Base-by-base conservation (phyloP, 2,329 filamentous ascomycete genomes). In the Colletotrichum camelliae region DNA sequence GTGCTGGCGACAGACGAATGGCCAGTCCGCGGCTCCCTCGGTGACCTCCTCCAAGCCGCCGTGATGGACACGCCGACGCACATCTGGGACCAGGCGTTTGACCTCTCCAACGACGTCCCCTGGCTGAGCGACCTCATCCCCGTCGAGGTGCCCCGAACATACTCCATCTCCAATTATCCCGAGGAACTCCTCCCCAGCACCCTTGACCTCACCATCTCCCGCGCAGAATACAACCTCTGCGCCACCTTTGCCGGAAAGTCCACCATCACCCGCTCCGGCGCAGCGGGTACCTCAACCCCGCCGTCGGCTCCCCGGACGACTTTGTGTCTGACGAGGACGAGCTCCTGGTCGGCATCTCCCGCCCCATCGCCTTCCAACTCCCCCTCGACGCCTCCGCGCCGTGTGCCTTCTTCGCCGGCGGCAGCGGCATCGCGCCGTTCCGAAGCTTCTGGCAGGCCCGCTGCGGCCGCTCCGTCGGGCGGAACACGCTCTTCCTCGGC, bases 381-480 rank as follows among this genome's bases (percentile, higher is more conserved):
- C 89, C 89, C 0, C 82, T 89, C 6, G 87, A 90, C 52, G 82
- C 85, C 12, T 87, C 88, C 55, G 87, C 87, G 0, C 89, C 89
- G 0, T 89, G 89, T 31, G 88, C 88, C 0, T 88, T 88, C 78
- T 90, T 91, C 77, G 89, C 89, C 0, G 89, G 89, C 10, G 89
- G 89, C 0, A 89, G 87, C 57, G 88, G 89, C 2, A 89, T 90
- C 33, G 89, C 89, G 0, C 88, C 88, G 0, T 90, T 90, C 81
- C 84, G 89, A 4, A 88, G 87, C 62, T 90, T 90, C 79, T 90
- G 88, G 88, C 87, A 90, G 79, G 83, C 87, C 13, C 85, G 89
- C 0, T 75, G 66, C 33, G 74, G 83, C 8, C 80, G 83, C 0
- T 81, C 84, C 0, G 85, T 87, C 10, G 87, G 88, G 0, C 82